Evolutionary conservation across 202 grass and related monocot genomes (phyloP).

Genomic region (Panicum virgatum): DNA sequence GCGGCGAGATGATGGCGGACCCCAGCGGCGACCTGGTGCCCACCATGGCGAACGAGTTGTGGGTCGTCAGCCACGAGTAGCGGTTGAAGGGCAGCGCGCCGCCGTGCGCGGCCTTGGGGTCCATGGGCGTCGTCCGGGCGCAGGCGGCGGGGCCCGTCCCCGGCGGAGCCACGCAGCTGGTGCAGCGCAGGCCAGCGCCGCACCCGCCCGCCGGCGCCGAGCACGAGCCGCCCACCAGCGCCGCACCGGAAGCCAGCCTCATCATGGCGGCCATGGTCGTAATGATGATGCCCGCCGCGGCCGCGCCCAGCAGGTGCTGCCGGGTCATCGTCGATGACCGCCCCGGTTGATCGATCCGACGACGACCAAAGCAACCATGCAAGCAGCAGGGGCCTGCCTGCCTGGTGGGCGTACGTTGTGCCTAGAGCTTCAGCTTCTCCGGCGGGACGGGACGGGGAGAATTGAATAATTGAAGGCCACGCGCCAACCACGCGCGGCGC

Average conservation of each 20-base stretch:
- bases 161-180: constrained; percentile 44
- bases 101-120: constrained; percentile 60
- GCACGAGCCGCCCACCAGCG: constrained; percentile 60
- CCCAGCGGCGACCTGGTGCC: constrained; percentile 51
- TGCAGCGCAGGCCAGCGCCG: constrained; percentile 56
- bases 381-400: too few relatives aligned
- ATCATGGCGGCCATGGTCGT: too few relatives aligned
- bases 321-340: neutral
- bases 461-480: too few relatives aligned
- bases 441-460: too few relatives aligned
- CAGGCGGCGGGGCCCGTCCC: constrained; percentile 33
- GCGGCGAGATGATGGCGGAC: constrained; percentile 41
- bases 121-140: constrained; percentile 49
- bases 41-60: constrained; percentile 76
- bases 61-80: constrained; percentile 91
- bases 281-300: too few relatives aligned
- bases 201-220: constrained; percentile 28
- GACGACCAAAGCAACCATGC: too few relatives aligned
- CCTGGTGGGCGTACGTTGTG: too few relatives aligned
- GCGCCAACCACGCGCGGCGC: too few relatives aligned
- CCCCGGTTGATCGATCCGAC: too few relatives aligned
- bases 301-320: neutral
- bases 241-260: neutral
- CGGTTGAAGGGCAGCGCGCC: constrained; percentile 56
- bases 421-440: too few relatives aligned